phyloP scores from a whole-genome alignment of 1,284 basidiomycete species.

The Trichosporon sp. region DNA sequence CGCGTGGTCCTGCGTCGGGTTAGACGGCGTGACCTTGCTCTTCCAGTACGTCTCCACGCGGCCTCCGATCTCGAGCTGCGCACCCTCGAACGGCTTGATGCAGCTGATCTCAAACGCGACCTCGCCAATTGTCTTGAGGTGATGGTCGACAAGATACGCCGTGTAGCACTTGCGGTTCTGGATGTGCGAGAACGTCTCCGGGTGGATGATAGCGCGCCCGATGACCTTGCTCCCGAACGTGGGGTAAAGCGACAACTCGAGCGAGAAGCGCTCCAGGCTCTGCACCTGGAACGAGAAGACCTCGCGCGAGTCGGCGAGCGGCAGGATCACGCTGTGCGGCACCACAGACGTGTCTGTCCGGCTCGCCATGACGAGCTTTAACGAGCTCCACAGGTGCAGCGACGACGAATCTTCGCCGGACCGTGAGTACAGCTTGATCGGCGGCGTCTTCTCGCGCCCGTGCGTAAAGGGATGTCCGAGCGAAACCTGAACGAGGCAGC shows the following conservation, averaged over 20 bases:
- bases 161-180: slow-evolving; percentile 64
- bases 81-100: slow-evolving; percentile 87
- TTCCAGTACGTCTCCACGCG: slow-evolving; percentile 97
- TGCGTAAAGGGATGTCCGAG: slow-evolving; percentile 68
- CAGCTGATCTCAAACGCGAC: slow-evolving; percentile 87
- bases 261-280: slow-evolving; percentile 70
- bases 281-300: slow-evolving; percentile 87
- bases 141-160: slow-evolving; percentile 86
- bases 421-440: slow-evolving; percentile 62
- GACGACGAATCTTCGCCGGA: slow-evolving; percentile 50
- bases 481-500: slow-evolving; percentile 81
- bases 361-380: slow-evolving; percentile 91
- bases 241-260: slow-evolving; percentile 95
- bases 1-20: slow-evolving; percentile 57
- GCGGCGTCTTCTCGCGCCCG: slow-evolving; percentile 45
- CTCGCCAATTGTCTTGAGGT: slow-evolving; percentile 93
- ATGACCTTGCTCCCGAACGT: slow-evolving; percentile 99
- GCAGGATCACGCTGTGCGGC: slow-evolving; percentile 84
- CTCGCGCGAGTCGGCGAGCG: slow-evolving; percentile 76
- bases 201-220: slow-evolving; percentile 85
- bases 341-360: slow-evolving; percentile 78
- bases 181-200: slow-evolving; percentile 69
- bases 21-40: slow-evolving; percentile 69
- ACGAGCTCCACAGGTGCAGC: slow-evolving; percentile 64
- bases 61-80: slow-evolving; percentile 93